phyloP scores from a whole-genome alignment of 139 green algal genomes.

The Chlorella sp. region DNA sequence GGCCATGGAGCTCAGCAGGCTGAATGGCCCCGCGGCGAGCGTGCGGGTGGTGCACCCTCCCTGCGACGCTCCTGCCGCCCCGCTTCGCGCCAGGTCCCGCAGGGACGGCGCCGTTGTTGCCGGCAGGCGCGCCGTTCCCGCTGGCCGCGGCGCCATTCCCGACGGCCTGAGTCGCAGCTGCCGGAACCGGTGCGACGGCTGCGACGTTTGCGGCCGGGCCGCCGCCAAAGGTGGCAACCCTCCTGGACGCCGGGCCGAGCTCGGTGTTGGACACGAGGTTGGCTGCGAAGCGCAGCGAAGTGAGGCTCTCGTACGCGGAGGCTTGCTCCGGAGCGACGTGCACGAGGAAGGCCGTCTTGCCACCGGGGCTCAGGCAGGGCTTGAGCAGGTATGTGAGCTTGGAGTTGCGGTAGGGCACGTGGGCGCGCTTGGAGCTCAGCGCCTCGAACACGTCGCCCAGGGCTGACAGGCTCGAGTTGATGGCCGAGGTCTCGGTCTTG shows the following conservation, averaged over 20 bases:
- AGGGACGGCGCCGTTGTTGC: neutral
- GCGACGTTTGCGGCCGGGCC: no score
- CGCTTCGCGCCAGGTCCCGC: neutral
- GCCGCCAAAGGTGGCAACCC: neutral
- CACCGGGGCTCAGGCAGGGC: slow-evolving; percentile 60
- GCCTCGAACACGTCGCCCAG: slow-evolving; percentile 82
- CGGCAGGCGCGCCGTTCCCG: no score
- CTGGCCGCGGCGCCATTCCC: no score
- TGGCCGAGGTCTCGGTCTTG: slow-evolving; percentile 79
- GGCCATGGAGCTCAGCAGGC: no score
- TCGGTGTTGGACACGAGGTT: neutral
- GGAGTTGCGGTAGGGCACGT: slow-evolving; percentile 81
- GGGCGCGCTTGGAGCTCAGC: slow-evolving; percentile 47
- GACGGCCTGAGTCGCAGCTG: no score
- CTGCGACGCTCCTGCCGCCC: no score
- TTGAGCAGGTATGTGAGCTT: slow-evolving; percentile 92
- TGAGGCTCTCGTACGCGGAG: slow-evolving; percentile 56
- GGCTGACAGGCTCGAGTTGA: slow-evolving; percentile 81
- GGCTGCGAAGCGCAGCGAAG: slow-evolving; percentile 39
- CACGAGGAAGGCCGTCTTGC: slow-evolving; percentile 81
- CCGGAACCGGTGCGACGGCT: no score
- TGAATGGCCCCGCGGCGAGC: no score
- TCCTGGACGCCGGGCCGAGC: neutral
- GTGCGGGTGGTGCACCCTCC: no score
- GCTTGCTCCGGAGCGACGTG: slow-evolving; percentile 51